These are phyloP conservation scores for Begonia peltatifolia DNA, from an alignment of 306 rosid species.

Conservation along the genomic window DNA sequence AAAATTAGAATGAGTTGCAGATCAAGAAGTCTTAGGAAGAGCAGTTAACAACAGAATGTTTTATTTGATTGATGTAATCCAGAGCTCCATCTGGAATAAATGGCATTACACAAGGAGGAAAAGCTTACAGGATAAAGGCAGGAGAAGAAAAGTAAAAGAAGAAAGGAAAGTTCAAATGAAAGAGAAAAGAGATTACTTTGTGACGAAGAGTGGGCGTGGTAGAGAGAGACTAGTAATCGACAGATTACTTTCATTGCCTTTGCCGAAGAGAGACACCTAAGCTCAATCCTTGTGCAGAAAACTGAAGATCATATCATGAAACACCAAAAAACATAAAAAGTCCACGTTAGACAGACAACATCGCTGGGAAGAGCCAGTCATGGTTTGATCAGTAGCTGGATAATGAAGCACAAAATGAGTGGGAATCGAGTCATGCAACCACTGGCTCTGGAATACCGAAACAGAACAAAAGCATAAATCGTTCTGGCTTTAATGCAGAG, in stretches of 20 bases:
- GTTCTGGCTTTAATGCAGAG: no score
- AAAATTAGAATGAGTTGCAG: slow-evolving; percentile 5
- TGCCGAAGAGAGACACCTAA: slow-evolving; percentile 15
- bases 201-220: slow-evolving; percentile 29
- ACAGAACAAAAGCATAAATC: no score
- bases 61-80: slow-evolving; percentile 18
- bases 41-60: slow-evolving; percentile 12
- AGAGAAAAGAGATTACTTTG: slow-evolving; percentile 47
- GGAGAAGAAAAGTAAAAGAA: slow-evolving; percentile 11
- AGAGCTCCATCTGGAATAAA: slow-evolving; percentile 15
- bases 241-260: slow-evolving; percentile 14
- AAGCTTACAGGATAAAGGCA: slow-evolving; percentile 27
- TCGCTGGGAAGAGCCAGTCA: no score
- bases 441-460: no score
- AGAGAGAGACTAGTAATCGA: slow-evolving; percentile 3
- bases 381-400: no score
- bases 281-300: not conserved
- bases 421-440: no score
- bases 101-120: slow-evolving; percentile 14
- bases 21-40: slow-evolving; percentile 19
- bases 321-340: no score
- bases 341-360: no score
- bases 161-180: slow-evolving; percentile 22
- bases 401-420: no score
- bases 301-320: no score